Percentiles rank a stretch among this genome's conserved stretches.
Conservation (phyloP, 345 rosid genomes). For the Toxicodendron radicans region DNA sequence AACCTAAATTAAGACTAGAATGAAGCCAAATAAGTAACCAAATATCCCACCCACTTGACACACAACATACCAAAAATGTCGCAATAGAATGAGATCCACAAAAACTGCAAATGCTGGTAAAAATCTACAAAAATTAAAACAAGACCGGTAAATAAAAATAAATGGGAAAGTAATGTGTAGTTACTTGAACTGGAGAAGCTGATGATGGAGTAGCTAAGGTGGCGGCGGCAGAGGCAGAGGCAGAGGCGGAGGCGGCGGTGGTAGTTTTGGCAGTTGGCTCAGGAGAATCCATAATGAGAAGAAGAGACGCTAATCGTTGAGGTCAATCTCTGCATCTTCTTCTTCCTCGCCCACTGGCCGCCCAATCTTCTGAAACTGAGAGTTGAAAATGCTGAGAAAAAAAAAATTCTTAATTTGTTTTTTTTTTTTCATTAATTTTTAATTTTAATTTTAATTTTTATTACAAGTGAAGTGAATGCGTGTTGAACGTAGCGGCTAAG, state of each 20-base stretch:
- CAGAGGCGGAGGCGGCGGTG: background rate
- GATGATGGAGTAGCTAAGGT: background rate
- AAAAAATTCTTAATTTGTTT: background rate
- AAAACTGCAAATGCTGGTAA: background rate
- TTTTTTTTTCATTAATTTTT: background rate
- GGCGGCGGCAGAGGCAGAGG: background rate
- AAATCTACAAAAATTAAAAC: background rate
- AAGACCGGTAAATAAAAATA: background rate
- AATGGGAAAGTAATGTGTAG: background rate
- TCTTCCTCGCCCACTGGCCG: background rate
- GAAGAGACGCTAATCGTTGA: conserved; percentile 16
- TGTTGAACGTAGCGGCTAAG: conserved; percentile 8
- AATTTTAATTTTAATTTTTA: too few species aligned
- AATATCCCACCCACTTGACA: background rate
- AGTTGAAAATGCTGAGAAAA: too few species aligned
- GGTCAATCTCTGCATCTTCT: conserved; percentile 28
- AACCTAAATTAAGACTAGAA: background rate
- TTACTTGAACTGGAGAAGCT: conserved; percentile 45
- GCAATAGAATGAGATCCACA: conserved; percentile 1
- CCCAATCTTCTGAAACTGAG: conserved; percentile 9
- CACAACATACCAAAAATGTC: background rate
- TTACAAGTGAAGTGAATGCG: background rate
- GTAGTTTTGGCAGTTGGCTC: conserved; percentile 17
- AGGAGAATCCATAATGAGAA: conserved; percentile 34
- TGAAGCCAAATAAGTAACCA: background rate